Percentiles rank a stretch among this genome's conserved stretches.
phyloP scores from a whole-genome alignment of 2,329 filamentous ascomycete species.

The Ceratocystis destructans region DNA sequence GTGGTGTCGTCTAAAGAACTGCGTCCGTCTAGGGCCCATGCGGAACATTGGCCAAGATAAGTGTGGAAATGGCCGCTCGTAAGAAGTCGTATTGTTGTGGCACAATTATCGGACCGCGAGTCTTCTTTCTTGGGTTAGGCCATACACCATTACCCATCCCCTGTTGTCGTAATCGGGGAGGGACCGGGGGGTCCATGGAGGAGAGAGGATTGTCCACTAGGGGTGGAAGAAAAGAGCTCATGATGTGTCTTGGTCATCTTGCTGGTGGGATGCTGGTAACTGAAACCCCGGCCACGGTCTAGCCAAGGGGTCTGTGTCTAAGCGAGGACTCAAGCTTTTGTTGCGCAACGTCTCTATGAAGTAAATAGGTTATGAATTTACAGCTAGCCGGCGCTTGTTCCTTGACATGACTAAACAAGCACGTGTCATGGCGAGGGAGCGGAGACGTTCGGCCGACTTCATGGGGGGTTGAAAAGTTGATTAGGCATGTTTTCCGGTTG shows the following conservation, averaged over 20 bases:
- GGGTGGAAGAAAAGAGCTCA: background rate
- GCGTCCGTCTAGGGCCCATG: background rate
- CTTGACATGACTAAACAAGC: background rate
- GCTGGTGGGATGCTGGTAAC: background rate
- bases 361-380: background rate
- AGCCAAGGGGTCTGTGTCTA: slow-evolving; percentile 1
- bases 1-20: background rate
- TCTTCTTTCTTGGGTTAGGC: background rate
- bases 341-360: background rate
- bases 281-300: background rate
- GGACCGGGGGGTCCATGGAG: background rate
- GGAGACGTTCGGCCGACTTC: background rate
- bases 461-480: background rate
- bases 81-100: background rate
- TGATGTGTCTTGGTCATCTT: background rate
- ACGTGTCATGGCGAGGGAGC: background rate
- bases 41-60: background rate
- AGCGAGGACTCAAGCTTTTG: slow-evolving; percentile 1
- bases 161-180: background rate
- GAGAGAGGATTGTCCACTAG: background rate
- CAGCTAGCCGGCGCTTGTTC: background rate
- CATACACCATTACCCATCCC: background rate
- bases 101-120: background rate
- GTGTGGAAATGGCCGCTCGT: background rate
- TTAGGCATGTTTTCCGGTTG: background rate